Evolutionary conservation across 164 flowering plant genomes (phyloP), one percentile per base, ranked within the genome.

Genomic region (Nelumbo lutea): DNA sequence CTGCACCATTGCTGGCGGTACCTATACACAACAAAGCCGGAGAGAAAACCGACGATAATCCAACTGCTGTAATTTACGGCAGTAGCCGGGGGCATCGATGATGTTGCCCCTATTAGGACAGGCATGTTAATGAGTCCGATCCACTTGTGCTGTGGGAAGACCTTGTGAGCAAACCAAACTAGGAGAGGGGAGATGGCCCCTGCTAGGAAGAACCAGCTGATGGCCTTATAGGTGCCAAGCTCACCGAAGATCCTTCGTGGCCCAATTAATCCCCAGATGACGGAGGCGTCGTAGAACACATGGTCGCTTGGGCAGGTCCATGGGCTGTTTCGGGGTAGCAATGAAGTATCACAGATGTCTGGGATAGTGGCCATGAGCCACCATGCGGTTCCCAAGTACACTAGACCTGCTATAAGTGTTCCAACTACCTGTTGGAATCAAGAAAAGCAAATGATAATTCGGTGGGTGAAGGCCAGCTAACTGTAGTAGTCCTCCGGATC

Each of bases 41-140:
- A 63, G 13, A 63, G 27, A n/a, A 43, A 41, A 0, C 50, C 66
- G 14, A 43, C 66, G 6, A 63, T 41, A 4, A 63, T 43, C 66
- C 66, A 63, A 13, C 47, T 43, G 9, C 9, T 63, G 66, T 7
- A 63, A 39, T 63, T 63, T 8, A 63, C 45, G 27, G 66, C 47
- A 13, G 66, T 63, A 7, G 66, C 66, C 8, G 66, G 66, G 6
- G 66, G 66, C 66, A 63, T 63, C 52, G 43, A 42, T 15, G 13
- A 6, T 8, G 66, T 63, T n/a, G 66, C 66, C 2, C 66, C 66
- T 4, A 63, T 3, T 7, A 63, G 15, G 38, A 63, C 48, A 43
- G 66, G 66, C 45, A 63, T 41, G 52, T 63, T 10, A 3, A 63
- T 47, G 42, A 43, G 27, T 3, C 47, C 15, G 27, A 63, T 63